Evolutionary conservation across 371 early-diverging fungal species (phyloP), one percentile per base, ranked within the genome.

Genomic region (Furculomyces boomerangus): DNA sequence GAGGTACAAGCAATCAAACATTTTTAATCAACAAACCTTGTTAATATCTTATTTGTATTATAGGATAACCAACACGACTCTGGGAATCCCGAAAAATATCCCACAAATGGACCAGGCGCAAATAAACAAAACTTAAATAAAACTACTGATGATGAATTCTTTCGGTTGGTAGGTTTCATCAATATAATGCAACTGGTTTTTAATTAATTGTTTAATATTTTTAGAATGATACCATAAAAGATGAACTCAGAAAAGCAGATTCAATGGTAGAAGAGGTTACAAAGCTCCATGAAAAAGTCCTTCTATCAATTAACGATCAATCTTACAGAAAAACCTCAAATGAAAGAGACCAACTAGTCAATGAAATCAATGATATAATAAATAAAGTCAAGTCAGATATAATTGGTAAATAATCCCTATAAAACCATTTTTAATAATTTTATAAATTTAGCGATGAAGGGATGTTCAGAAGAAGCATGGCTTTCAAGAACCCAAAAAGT

Each of bases 281-380:
- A 22, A 27, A 22, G 2, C 59, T 56, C 1, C 56, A 66, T 50
- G 50, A 59, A 54, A 65, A 66, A 37, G 63, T 61, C 26, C 56
- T 67, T 29, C 46, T 45, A 3, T 60, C 67, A 25, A 63, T 64
- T 47, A 67, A 67, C 56, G 68, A 67, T 49, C 18, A 35, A 41
- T 50, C 56, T 55, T 57, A 67, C 58, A 56, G 55, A 44, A 60
- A 63, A 47, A 57, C 65, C 25, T 31, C 58, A 1, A 25, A 20
- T 3, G 32, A 52, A 14, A 57, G 61, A 30, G 66, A 66, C 31
- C 39, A 53, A 18, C 32, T 52, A 35, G 59, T 55, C 10, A 22
- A 31, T 5, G 37, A 59, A 18, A 39, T 58, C 1, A 62, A 61
- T 24, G 22, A 25, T 1, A 30, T 53, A 30, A 57, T 66, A 2